Conservation (phyloP, 306 rosid species). For the Myrica gale region DNA sequence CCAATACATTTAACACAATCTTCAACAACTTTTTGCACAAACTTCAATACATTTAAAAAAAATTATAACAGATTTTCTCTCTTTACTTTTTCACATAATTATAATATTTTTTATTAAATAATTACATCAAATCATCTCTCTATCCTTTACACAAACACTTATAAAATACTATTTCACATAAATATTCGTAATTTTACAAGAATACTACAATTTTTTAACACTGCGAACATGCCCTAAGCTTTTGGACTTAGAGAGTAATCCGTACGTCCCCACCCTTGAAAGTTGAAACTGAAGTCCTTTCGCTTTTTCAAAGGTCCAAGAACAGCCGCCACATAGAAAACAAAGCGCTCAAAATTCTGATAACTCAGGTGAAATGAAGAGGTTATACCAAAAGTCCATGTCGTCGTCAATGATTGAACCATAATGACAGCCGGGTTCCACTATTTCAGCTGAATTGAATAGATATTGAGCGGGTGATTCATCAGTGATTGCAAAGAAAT, state of each 20-base stretch:
- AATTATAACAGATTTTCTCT: no score
- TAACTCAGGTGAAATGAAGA: conserved; percentile 50
- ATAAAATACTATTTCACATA: no score
- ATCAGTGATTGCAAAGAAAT: conserved; percentile 27
- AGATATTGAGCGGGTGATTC: conserved; percentile 31
- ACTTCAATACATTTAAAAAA: no score
- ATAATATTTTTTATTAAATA: no score
- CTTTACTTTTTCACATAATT: no score
- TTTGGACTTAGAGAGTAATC: conserved; percentile 10
- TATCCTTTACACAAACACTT: no score
- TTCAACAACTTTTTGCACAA: no score
- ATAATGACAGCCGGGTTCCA: conserved; percentile 23
- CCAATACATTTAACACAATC: no score
- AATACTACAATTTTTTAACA: no score
- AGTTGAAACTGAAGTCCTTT: conserved; percentile 18
- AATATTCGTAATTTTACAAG: no score
- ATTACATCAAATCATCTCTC: no score
- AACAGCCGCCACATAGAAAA: conserved; percentile 7
- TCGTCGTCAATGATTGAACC: conserved; percentile 43
- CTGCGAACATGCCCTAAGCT: no score
- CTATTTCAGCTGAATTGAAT: conserved; percentile 25
- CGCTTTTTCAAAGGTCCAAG: conserved; percentile 24
- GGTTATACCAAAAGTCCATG: conserved; percentile 83
- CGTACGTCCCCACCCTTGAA: conserved; percentile 27
- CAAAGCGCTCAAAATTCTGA: conserved; percentile 48